Conservation (phyloP, 2,329 filamentous ascomycete genomes). For the Aspergillus sp. region DNA sequence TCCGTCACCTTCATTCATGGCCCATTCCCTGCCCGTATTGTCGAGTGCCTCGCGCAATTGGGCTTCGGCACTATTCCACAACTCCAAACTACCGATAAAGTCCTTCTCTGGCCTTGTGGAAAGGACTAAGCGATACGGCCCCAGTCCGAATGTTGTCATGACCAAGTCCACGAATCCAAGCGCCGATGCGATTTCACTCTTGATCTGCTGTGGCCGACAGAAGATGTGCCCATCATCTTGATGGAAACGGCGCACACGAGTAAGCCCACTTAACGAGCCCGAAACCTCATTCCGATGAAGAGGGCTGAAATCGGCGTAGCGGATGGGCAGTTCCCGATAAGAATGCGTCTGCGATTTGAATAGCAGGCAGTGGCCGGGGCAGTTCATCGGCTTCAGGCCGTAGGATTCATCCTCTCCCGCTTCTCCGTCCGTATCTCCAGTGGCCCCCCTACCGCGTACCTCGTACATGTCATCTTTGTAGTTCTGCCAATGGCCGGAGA, state of each 20-base stretch:
- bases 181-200: conserved; percentile 71
- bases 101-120: conserved; percentile 77
- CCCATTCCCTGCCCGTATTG: conserved; percentile 68
- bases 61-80: conserved; percentile 69
- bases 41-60: conserved; percentile 66
- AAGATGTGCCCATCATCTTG: conserved; percentile 93
- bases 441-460: conserved; percentile 60
- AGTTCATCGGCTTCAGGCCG: conserved; percentile 91
- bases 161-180: conserved; percentile 73
- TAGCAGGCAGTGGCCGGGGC: conserved; percentile 82
- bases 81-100: conserved; percentile 72
- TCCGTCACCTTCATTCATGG: conserved; percentile 76
- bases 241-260: conserved; percentile 81
- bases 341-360: conserved; percentile 73
- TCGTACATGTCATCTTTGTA: conserved; percentile 93
- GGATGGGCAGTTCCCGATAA: conserved; percentile 78
- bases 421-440: conserved; percentile 47
- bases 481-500: conserved; percentile 84
- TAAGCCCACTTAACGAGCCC: conserved; percentile 77
- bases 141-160: conserved; percentile 70
- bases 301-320: conserved; percentile 84
- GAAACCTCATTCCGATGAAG: conserved; percentile 86
- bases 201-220: conserved; percentile 74
- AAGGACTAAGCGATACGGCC: conserved; percentile 72
- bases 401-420: conserved; percentile 68